Conservation (phyloP, 352 stramenopile genomes). For the Globisporangium sylvaticum region DNA sequence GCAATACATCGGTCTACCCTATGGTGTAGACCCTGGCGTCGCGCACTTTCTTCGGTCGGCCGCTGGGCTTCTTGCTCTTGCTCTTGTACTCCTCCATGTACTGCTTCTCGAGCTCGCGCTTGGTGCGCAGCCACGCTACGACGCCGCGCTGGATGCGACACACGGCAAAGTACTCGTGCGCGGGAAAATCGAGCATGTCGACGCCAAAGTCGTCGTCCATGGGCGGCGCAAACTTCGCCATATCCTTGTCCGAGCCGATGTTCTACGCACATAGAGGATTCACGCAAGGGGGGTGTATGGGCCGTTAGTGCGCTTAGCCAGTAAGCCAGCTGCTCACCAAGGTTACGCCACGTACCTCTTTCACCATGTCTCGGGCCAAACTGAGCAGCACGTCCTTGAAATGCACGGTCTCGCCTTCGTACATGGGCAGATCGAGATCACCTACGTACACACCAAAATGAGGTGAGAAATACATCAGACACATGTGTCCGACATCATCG, state of each 20-base stretch:
- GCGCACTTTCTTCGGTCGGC: slow-evolving; percentile 68
- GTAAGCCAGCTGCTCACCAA: neutral
- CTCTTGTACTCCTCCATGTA: slow-evolving; percentile 84
- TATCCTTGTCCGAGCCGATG: slow-evolving; percentile 27
- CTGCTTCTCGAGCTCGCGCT: slow-evolving; percentile 62
- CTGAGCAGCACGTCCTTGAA: slow-evolving; percentile 87
- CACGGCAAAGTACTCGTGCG: slow-evolving; percentile 68
- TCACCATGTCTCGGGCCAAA: slow-evolving; percentile 78
- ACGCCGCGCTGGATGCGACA: slow-evolving; percentile 56
- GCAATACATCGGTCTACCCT: slow-evolving; percentile 24
- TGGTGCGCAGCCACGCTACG: slow-evolving; percentile 55
- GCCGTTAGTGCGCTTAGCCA: neutral
- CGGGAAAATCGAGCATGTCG: slow-evolving; percentile 51
- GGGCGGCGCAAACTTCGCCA: slow-evolving; percentile 38
- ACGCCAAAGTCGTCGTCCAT: slow-evolving; percentile 32
- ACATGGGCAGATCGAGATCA: slow-evolving; percentile 72
- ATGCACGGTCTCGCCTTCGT: slow-evolving; percentile 76
- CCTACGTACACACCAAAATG: slow-evolving; percentile 21
- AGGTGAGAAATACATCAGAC: neutral
- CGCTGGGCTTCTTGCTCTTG: slow-evolving; percentile 83
- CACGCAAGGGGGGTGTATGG: slow-evolving; percentile 7
- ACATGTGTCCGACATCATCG: neutral
- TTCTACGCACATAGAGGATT: slow-evolving; percentile 17
- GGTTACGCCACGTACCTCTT: slow-evolving; percentile 39
- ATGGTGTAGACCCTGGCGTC: slow-evolving; percentile 75